Evolutionary conservation across 2,329 filamentous ascomycete species (phyloP), one percentile per base, ranked within the genome.

Genomic region (Diatrype stigma): DNA sequence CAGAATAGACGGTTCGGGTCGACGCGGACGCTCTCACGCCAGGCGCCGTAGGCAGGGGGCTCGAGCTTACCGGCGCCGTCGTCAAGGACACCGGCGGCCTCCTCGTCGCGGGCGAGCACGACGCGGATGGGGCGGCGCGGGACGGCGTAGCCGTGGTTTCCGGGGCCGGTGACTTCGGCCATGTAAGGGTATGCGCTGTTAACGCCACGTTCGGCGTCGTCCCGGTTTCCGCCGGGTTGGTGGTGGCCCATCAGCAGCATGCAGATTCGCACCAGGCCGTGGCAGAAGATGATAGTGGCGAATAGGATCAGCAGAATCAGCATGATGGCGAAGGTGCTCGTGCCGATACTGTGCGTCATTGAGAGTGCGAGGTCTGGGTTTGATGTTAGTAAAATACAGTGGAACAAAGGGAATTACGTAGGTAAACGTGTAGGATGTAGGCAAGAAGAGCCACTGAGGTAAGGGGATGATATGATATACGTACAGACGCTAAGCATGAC

Each of bases 31-130:
- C 87, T 93, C 67, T 86, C 85, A 48, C 90, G 78, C 89, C 90
- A 95, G 1, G 90, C 73, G 0, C 91, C 91, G 64, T 96, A 96
- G 2, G 90, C 90, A 0, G 92, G 91, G 3, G 92, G 91, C 8
- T 84, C 82, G 19, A 77, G 57, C 60, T 84, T 84, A 40, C 73
- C 71, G 0, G 78, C 71, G 52, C 82, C 78, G 47, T 75, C 79
- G 51, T 81, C 77, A 48, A 77, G 12, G 14, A 37, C 67, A 3
- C 78, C 80, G 2, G 73, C 78, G 17, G 81, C 79, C 62, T 91
- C 89, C 62, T 92, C 87, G 62, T 94, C 90, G 38, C 82, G 78
- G 2, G 84, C 83, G 44, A 93, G 76, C 17, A 88, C 81, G 11
- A 96, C 89, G 38, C 80, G 85, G 54, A 96, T 95, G 1, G 91